phyloP scores from a whole-genome alignment of 305 asterid species.

The Fraxinus sp. region DNA sequence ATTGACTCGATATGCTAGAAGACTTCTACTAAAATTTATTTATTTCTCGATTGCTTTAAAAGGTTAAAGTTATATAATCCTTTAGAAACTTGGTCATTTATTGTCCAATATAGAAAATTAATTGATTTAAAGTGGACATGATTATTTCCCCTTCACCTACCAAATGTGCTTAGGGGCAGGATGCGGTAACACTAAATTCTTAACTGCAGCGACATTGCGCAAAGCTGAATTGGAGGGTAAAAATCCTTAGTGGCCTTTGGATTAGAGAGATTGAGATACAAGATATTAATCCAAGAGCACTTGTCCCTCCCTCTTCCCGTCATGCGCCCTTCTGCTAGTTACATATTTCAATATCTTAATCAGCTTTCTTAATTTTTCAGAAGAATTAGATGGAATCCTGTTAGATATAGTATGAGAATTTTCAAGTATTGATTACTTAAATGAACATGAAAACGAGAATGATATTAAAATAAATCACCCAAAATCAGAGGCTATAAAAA shows the following conservation, averaged over 20 bases:
- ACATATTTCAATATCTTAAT: background rate
- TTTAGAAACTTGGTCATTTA: too few species aligned
- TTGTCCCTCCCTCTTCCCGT: background rate
- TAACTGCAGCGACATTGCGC: background rate
- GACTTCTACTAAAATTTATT: too few species aligned
- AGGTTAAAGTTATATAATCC: too few species aligned
- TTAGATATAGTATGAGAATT: background rate
- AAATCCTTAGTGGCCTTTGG: background rate
- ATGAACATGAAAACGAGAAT: background rate
- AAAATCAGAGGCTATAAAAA: background rate
- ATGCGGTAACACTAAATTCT: background rate
- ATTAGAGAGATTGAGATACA: background rate
- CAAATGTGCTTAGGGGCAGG: background rate
- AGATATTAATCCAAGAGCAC: background rate
- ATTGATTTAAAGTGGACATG: too few species aligned
- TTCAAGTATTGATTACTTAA: background rate
- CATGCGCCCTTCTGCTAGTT: background rate
- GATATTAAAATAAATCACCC: background rate
- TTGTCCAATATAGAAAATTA: too few species aligned
- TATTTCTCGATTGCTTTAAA: too few species aligned
- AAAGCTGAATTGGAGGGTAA: background rate
- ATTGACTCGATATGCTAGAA: background rate
- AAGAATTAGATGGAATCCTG: background rate
- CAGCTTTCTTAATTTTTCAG: background rate
- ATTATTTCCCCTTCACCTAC: too few species aligned